Evolutionary conservation across 768 basidiomycete species (phyloP), one percentile per base, ranked within the genome.

Genomic region (Rubroboletus satanas): DNA sequence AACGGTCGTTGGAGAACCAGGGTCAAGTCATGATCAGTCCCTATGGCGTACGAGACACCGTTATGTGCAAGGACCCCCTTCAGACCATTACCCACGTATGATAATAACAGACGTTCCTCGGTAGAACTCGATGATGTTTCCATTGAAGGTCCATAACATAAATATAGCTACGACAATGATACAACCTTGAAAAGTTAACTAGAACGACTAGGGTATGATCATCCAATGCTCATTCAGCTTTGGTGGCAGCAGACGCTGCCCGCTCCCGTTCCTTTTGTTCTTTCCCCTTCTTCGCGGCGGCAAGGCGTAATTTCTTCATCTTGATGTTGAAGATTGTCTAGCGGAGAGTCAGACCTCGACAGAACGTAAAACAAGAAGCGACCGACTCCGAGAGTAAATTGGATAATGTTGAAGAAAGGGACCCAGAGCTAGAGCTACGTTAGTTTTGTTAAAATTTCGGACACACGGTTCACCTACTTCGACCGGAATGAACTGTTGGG

Each of bases 341-440:
- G 45, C 26, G 50, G 17, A 43, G 29, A 39, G 36, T 56, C 45
- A 52, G 54, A 52, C 28, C 1, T n/a, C 8, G 18, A 46, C 10
- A 9, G 18, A 44, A 37, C 32, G 5, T 52, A 55, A 59, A 59
- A 38, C 14, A 48, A 61, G 31, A 46, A 17, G 14, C 43, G 32
- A 52, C 87, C 63, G 65, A 91, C 90, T 21, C 90, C 90, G 12
- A 90, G 76, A 21, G 82, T 68, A 67, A 94, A 92, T 67, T 85
- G 83, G 39, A 94, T 74, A 35, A 80, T 62, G 68, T 85, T 92
- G 79, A 94, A 93, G 75, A 89, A 95, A 9, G 88, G 88, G 0
- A 89, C 88, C 91, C 92, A 93, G 42, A 92, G 77, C 87, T 90
- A 59, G 15, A 45, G 33, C n/a, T 23, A 36, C 15, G 33, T 61